Evolutionary conservation across 345 rosid species (phyloP).

Genomic region (Raphanus raphanistrum): DNA sequence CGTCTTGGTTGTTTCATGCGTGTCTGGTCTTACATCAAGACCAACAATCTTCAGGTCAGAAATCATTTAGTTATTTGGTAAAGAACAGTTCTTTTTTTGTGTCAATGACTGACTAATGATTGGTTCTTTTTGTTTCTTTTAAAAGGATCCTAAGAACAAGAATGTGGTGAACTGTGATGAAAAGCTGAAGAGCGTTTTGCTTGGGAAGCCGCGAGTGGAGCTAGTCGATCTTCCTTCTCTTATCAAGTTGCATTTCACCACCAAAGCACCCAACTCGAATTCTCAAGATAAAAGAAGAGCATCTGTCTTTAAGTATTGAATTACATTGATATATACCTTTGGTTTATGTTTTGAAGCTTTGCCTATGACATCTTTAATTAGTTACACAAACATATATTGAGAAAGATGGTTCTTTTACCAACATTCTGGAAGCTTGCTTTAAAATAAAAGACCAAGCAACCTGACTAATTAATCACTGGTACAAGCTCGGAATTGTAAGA

Average conservation of each 20-base stretch:
- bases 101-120: background rate
- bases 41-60: conserved; percentile 81
- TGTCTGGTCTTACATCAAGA: conserved; percentile 89
- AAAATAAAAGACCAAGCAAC: background rate
- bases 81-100: background rate
- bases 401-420: background rate
- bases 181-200: conserved; percentile 65
- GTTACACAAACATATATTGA: background rate
- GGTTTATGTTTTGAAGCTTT: background rate
- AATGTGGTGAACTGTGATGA: conserved; percentile 82
- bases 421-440: conserved; percentile 14
- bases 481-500: background rate
- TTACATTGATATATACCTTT: background rate
- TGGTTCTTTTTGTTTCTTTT: background rate
- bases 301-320: background rate
- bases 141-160: conserved; percentile 76
- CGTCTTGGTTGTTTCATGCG: conserved; percentile 86
- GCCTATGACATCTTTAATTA: background rate
- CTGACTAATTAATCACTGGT: background rate
- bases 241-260: conserved; percentile 83
- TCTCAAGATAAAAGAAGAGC: conserved; percentile 19
- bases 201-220: conserved; percentile 78
- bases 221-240: conserved; percentile 11
- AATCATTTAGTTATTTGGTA: background rate
- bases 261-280: background rate